phyloP scores from a whole-genome alignment of 225 moss, liverwort and hornwort genomes.

The Bryoerythrophyllum caledonicum region DNA sequence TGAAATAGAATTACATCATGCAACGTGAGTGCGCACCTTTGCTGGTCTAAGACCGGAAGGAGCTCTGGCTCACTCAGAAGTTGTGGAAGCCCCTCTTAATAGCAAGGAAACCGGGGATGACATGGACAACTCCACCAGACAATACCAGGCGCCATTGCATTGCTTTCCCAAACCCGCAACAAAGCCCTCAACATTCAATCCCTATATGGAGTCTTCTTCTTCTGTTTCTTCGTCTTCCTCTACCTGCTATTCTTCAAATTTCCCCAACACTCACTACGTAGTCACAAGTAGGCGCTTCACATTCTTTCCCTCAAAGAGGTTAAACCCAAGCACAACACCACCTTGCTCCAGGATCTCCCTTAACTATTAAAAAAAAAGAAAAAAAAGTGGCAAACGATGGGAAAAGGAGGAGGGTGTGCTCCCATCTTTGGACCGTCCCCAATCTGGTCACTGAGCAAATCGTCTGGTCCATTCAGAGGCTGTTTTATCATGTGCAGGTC shows the following conservation, averaged over 20 bases:
- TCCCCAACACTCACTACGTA: conserved; percentile 30
- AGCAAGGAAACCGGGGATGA: conserved; percentile 56
- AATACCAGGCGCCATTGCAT: conserved; percentile 58
- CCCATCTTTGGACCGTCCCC: too few relatives aligned
- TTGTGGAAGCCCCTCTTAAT: conserved; percentile 64
- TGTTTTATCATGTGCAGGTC: conserved; percentile 89
- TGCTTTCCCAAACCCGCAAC: conserved; percentile 34
- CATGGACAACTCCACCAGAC: conserved; percentile 50
- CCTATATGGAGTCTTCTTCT: conserved; percentile 30
- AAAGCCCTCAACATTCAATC: conserved; percentile 24
- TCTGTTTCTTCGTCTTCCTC: conserved; percentile 15
- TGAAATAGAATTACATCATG: conserved; percentile 12
- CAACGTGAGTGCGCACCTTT: conserved; percentile 57
- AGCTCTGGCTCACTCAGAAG: conserved; percentile 77
- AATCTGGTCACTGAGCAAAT: conserved; percentile 75
- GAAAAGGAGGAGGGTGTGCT: conserved; percentile 26
- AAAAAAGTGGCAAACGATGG: conserved; percentile 19
- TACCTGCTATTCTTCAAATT: conserved; percentile 36
- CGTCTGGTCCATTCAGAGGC: conserved; percentile 98
- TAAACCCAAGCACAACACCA: conserved; percentile 29
- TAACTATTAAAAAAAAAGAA: conserved; percentile 16
- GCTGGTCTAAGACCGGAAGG: conserved; percentile 66
- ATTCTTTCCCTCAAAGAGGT: conserved; percentile 21
- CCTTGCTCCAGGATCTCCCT: conserved; percentile 33
- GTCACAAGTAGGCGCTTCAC: conserved; percentile 29